phyloP scores from a whole-genome alignment of 441 rosid genomes.

The Syzygium malaccense region DNA sequence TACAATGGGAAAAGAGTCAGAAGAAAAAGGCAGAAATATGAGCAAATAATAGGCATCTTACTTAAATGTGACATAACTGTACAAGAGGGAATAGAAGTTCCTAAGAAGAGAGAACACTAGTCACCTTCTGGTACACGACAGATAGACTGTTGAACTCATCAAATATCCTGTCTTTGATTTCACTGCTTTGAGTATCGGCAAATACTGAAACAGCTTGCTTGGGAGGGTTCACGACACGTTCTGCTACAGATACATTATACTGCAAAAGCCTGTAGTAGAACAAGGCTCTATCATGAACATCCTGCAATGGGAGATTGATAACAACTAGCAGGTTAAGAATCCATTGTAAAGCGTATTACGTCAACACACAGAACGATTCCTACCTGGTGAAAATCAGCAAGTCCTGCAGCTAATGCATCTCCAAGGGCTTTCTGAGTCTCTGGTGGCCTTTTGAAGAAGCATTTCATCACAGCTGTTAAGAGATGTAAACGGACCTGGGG shows the following conservation, averaged over 20 bases:
- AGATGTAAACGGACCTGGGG: slow-evolving; percentile 94
- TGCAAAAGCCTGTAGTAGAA: slow-evolving; percentile 94
- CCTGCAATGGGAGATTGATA: slow-evolving; percentile 33
- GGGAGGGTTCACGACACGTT: slow-evolving; percentile 89
- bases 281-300: slow-evolving; percentile 97
- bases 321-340: background rate
- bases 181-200: slow-evolving; percentile 98
- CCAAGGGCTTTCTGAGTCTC: slow-evolving; percentile 94
- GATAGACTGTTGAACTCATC: slow-evolving; percentile 96
- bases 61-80: background rate
- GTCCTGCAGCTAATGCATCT: slow-evolving; percentile 83
- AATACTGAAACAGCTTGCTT: slow-evolving; percentile 98
- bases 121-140: slow-evolving; percentile 91
- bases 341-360: background rate
- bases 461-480: slow-evolving; percentile 89
- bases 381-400: slow-evolving; percentile 93
- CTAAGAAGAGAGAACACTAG: slow-evolving; percentile 8
- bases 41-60: background rate
- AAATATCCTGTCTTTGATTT: slow-evolving; percentile 92
- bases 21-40: background rate
- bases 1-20: background rate
- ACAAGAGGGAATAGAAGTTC: background rate
- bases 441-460: slow-evolving; percentile 92
- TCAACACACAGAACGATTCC: background rate
- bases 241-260: slow-evolving; percentile 64